Percentiles rank a stretch among this genome's conserved stretches.
Conservation (phyloP, 495 filamentous ascomycete species). For the Thozetella sp. region DNA sequence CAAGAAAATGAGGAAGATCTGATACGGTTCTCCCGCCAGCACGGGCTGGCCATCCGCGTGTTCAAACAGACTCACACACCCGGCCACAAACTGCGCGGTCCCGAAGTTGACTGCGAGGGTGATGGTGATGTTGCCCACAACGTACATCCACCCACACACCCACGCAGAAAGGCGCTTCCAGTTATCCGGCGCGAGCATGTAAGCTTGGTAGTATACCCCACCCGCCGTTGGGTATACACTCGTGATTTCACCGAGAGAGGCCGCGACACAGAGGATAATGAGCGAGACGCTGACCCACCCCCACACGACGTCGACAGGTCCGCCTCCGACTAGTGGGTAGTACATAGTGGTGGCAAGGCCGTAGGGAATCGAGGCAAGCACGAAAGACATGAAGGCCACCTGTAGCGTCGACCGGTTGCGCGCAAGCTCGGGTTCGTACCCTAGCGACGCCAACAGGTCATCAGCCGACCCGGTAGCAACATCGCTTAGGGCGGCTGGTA, state of each 20-base stretch:
- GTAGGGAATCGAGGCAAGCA: constrained; percentile 59
- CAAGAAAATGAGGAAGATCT: constrained; percentile 62
- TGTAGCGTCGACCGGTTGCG: constrained; percentile 56
- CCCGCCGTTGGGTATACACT: constrained; percentile 58
- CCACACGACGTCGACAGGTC: constrained; percentile 69
- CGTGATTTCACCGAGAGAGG: constrained; percentile 57
- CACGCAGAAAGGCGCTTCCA: constrained; percentile 55
- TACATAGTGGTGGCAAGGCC: constrained; percentile 71
- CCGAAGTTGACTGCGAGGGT: constrained; percentile 72
- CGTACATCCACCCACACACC: constrained; percentile 68
- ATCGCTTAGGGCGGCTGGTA: not conserved
- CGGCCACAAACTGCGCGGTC: constrained; percentile 54
- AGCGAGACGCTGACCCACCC: constrained; percentile 52
- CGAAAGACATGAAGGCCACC: constrained; percentile 61
- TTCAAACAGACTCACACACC: constrained; percentile 56
- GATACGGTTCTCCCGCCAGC: constrained; percentile 50
- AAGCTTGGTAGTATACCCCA: constrained; percentile 59
- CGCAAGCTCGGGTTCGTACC: constrained; percentile 52
- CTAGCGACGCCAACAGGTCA: constrained; percentile 49
- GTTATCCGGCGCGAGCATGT: constrained; percentile 46
- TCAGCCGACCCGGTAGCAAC: constrained; percentile 31
- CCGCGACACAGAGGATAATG: constrained; percentile 53
- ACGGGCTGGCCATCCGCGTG: constrained; percentile 31
- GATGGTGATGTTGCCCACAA: constrained; percentile 72
- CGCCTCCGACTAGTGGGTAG: constrained; percentile 67